These are phyloP conservation scores for Microcyclospora tardicrescens DNA, from an alignment of 2,329 filamentous ascomycete genomes.

Conservation along the genomic window DNA sequence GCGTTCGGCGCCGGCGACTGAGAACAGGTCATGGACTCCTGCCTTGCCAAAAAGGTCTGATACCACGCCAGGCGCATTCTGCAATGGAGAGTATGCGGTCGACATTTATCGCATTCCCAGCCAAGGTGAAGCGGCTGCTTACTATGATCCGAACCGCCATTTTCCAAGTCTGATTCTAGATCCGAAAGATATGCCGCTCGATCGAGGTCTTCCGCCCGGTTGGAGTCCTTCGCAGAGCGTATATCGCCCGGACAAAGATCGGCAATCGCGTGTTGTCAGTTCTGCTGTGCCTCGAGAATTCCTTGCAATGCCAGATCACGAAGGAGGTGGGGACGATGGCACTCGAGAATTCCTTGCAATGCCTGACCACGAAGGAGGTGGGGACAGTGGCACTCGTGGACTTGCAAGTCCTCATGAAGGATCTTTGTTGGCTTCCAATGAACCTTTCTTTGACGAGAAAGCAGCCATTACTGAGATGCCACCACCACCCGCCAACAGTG, in stretches of 20 bases:
- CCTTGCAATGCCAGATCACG: no score
- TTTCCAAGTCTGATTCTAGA: conserved; percentile 10
- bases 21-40: conserved; percentile 1
- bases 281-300: background rate
- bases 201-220: conserved; percentile 2
- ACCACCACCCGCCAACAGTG: background rate
- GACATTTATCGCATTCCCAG: conserved; percentile 22
- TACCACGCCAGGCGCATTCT: conserved; percentile 17
- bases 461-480: background rate
- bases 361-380: background rate
- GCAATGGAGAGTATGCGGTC: conserved; percentile 6
- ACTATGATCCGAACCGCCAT: conserved; percentile 17
- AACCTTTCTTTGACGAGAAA: background rate
- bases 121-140: conserved; percentile 21
- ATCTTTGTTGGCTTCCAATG: background rate
- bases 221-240: conserved; percentile 18
- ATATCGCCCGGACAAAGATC: conserved; percentile 1
- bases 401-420: background rate
- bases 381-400: background rate
- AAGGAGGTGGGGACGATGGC: background rate
- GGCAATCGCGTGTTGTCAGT: background rate
- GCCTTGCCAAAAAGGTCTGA: conserved; percentile 1
- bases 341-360: background rate
- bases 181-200: background rate
- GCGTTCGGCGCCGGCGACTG: conserved; percentile 11